Percentiles rank a stretch among this genome's conserved stretches.
These are phyloP conservation scores for Pyrus betulifolia DNA, from an alignment of 306 rosid species.

Conservation along the genomic window DNA sequence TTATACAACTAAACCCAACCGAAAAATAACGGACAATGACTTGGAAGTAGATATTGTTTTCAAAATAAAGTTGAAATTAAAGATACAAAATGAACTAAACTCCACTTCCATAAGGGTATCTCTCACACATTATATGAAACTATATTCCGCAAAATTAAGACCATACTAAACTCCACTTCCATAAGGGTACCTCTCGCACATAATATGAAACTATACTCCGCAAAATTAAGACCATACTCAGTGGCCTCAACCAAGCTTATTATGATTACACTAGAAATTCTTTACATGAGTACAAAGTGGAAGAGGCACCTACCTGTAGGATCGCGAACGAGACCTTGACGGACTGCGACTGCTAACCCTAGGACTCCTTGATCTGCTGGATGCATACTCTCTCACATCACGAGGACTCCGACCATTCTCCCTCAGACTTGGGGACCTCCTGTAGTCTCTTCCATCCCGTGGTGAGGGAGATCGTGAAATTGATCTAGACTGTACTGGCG, in stretches of 20 bases:
- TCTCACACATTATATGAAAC: neutral
- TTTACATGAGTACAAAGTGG: neutral
- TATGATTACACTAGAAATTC: neutral
- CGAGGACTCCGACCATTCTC: constrained; percentile 48
- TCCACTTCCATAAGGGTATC: neutral
- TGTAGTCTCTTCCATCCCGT: constrained; percentile 12
- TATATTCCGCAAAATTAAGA: neutral
- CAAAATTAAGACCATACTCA: neutral
- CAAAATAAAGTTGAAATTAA: neutral
- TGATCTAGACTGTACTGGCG: constrained; percentile 69
- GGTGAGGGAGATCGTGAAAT: constrained; percentile 59
- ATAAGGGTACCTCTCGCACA: neutral
- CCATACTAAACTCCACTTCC: neutral
- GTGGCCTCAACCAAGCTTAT: neutral
- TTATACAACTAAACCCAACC: neutral
- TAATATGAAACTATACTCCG: neutral
- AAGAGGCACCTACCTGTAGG: constrained; percentile 54
- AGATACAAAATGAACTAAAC: neutral
- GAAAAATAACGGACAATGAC: neutral
- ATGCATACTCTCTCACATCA: constrained; percentile 38
- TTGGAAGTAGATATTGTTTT: neutral
- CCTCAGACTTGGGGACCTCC: constrained; percentile 44
- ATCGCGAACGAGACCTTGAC: constrained; percentile 49
- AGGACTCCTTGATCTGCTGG: constrained; percentile 53
- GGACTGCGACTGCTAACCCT: constrained; percentile 39